These are phyloP conservation scores for Ganoderma meredithae DNA, from an alignment of 1,284 basidiomycete genomes.

Conservation along the genomic window DNA sequence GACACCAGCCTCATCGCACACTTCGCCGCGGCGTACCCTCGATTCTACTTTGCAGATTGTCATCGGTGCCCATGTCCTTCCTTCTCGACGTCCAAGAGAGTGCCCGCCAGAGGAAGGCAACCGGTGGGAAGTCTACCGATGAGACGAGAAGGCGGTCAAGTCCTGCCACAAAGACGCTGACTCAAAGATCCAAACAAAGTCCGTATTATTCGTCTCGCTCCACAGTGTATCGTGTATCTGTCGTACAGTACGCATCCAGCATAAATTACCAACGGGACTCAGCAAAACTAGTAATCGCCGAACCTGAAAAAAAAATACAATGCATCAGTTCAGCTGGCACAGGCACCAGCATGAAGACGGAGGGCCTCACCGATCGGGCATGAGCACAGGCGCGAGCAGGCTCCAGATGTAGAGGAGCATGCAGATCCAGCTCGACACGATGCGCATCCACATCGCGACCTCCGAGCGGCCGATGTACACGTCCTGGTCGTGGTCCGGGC, in stretches of 20 bases:
- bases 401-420: slow-evolving; percentile 92
- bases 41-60: no score
- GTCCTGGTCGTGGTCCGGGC: slow-evolving; percentile 65
- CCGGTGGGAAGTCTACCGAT: no score
- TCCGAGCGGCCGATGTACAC: slow-evolving; percentile 96
- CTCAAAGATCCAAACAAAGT: not conserved
- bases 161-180: not conserved
- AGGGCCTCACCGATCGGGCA: slow-evolving; percentile 79
- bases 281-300: slow-evolving; percentile 29
- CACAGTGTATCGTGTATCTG: slow-evolving; percentile 5
- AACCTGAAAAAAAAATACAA: slow-evolving; percentile 30
- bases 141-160: no score
- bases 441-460: slow-evolving; percentile 99
- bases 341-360: not conserved
- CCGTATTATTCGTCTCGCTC: not conserved
- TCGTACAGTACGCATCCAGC: slow-evolving; percentile 6
- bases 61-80: no score
- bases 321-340: not conserved
- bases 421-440: slow-evolving; percentile 96
- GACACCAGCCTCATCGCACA: no score
- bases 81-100: no score
- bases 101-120: no score
- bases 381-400: slow-evolving; percentile 85
- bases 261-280: not conserved
- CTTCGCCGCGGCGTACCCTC: no score